Evolutionary conservation across 495 filamentous ascomycete genomes (phyloP).

Genomic region (Tuber melanosporum): DNA sequence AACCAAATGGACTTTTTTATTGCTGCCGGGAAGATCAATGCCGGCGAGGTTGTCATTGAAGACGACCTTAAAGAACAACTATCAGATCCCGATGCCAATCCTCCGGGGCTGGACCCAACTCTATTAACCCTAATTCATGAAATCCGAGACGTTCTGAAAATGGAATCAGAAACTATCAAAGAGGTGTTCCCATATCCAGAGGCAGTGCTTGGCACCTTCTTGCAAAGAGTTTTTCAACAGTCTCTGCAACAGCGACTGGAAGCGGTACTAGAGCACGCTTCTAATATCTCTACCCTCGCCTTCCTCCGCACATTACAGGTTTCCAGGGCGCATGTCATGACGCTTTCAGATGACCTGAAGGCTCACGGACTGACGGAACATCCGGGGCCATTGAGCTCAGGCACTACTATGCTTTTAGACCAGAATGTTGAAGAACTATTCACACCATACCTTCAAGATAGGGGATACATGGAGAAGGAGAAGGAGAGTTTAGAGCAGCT

Average conservation of each 20-base stretch:
- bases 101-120: constrained; percentile 86
- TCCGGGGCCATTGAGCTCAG: constrained; percentile 80
- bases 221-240: constrained; percentile 95
- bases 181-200: constrained; percentile 94
- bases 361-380: constrained; percentile 90
- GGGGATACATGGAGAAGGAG: constrained; percentile 93
- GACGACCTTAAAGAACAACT: constrained; percentile 62
- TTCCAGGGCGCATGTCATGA: constrained; percentile 74
- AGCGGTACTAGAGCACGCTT: constrained; percentile 91
- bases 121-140: constrained; percentile 87
- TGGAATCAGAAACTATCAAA: constrained; percentile 92
- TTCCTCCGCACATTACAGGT: constrained; percentile 88
- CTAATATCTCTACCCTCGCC: constrained; percentile 79
- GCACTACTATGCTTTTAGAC: constrained; percentile 77
- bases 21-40: constrained; percentile 80
- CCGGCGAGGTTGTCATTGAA: constrained; percentile 38
- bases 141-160: constrained; percentile 87
- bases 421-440: constrained; percentile 96
- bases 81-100: constrained; percentile 87
- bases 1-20: constrained; percentile 99
- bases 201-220: constrained; percentile 79
- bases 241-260: constrained; percentile 93
- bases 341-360: constrained; percentile 86
- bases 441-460: constrained; percentile 90
- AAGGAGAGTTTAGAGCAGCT: constrained; percentile 82